Conservation (phyloP, 2,329 filamentous ascomycete species). For the Microcera coccophila region DNA sequence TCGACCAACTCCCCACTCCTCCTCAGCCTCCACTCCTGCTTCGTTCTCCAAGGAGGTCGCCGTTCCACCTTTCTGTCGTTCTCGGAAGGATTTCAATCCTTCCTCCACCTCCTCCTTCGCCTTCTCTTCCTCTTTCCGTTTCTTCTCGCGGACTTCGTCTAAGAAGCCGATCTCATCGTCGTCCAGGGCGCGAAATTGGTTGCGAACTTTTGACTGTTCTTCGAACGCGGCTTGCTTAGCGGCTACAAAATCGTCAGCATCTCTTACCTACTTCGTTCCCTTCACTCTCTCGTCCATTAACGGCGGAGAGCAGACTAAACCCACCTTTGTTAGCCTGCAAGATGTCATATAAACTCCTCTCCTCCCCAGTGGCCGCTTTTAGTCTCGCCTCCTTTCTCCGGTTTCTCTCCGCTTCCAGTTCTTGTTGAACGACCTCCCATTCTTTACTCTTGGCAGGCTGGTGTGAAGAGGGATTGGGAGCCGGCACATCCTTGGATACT, state of each 20-base stretch:
- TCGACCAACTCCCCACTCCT: conserved; percentile 35
- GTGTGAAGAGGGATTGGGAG: conserved; percentile 16
- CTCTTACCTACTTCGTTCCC: neutral
- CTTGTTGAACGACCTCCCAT: conserved; percentile 62
- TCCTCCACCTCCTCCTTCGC: conserved; percentile 54
- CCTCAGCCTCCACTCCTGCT: conserved; percentile 29
- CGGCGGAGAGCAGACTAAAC: conserved; percentile 2
- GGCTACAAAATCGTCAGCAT: conserved; percentile 40
- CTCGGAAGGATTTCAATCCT: conserved; percentile 53
- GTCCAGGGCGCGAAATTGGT: conserved; percentile 74
- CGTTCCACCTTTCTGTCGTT: conserved; percentile 40
- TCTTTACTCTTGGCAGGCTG: conserved; percentile 36
- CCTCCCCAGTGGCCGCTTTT: conserved; percentile 39
- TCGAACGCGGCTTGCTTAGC: conserved; percentile 81
- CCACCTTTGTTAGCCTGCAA: conserved; percentile 80
- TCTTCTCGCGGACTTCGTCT: conserved; percentile 51
- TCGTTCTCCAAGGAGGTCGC: conserved; percentile 18
- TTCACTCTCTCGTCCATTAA: neutral
- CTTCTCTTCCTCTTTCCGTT: conserved; percentile 51
- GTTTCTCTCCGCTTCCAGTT: conserved; percentile 59
- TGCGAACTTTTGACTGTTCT: conserved; percentile 65
- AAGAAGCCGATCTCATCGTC: conserved; percentile 77
- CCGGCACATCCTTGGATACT: conserved; percentile 17
- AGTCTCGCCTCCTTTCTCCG: conserved; percentile 50
- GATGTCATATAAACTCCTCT: conserved; percentile 68